A percentile compares a stretch with the other conserved stretches of the same genome.
Conservation (phyloP, 805 yeast genomes). For the Candida railenensis region DNA sequence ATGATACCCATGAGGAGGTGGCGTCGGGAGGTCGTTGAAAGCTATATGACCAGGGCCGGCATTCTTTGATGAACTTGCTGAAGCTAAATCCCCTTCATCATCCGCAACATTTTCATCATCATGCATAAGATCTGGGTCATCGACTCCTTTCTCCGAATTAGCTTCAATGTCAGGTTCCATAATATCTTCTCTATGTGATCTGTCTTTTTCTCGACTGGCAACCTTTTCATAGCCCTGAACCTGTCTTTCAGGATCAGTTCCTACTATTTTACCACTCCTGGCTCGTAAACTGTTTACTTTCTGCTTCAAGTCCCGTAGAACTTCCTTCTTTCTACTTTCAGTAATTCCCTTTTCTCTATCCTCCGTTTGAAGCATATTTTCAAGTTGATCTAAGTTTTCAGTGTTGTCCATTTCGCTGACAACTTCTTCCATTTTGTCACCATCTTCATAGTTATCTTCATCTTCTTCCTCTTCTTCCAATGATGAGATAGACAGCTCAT, state of each 20-base stretch:
- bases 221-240: background rate
- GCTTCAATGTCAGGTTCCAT: background rate
- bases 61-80: background rate
- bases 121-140: background rate
- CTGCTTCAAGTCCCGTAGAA: background rate
- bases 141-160: background rate
- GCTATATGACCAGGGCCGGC: background rate
- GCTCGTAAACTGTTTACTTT: background rate
- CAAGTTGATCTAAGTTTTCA: slow-evolving; percentile 1
- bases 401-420: slow-evolving; percentile 1
- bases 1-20: background rate
- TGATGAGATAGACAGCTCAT: background rate
- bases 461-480: slow-evolving; percentile 5
- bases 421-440: background rate
- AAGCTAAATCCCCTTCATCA: background rate
- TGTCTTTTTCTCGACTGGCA: too few relatives aligned
- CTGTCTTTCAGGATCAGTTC: background rate
- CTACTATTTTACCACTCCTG: background rate
- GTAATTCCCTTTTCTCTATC: background rate
- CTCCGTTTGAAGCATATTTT: background rate
- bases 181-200: background rate
- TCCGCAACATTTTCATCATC: background rate
- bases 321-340: background rate
- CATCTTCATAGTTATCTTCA: slow-evolving; percentile 13
- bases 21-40: background rate